Evolutionary conservation across 1,284 basidiomycete genomes (phyloP), one percentile per base, ranked within the genome.

Genomic region (Phellopilus nigrolimitatus): DNA sequence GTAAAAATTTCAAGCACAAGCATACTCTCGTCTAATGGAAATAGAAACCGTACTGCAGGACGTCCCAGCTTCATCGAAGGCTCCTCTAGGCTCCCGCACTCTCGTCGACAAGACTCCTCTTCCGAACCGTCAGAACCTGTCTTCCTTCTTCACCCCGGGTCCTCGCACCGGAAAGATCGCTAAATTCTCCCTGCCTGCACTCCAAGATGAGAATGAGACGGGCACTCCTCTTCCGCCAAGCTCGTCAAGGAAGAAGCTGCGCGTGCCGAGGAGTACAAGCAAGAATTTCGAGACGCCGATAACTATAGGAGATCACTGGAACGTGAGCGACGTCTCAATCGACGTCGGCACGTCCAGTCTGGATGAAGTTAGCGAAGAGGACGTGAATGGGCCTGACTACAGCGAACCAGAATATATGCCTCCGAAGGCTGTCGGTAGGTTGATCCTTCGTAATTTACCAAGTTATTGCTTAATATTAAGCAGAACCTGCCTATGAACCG

Each of bases 381-480:
- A 66, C 39, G 56, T 62, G 15, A 71, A 78, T 40, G 57, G 59
- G 24, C 57, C 59, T 17, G 79, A 80, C 54, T 71, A 72, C 48
- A 83, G 82, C 57, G 87, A 89, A 62, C 72, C 89, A 33, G 88
- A 91, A 63, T 89, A 88, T 61, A 82, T 84, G 77, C 75, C 87
- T 25, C 87, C 87, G 4, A 84, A 81, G 57, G 77, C 76, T 6
- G 67, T 78, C 15, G 76, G 86, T 87, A 57, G 56, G 78, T 22
- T 15, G 31, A 43, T 34, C 51, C 34, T 12, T 22, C 24, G 33
- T 33, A 9, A 10, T 54, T 43, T 24, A 31, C 57, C 44, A 41
- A 9, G 43, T 39, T 15, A 38, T 46, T 17, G 9, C 15, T 24
- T 5, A 3, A 41, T 36, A 27, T 15, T 39, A 2, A 27, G 1